These are phyloP conservation scores for Fusarium humuli DNA, from an alignment of 2,329 filamentous ascomycete genomes.

Conservation along the genomic window DNA sequence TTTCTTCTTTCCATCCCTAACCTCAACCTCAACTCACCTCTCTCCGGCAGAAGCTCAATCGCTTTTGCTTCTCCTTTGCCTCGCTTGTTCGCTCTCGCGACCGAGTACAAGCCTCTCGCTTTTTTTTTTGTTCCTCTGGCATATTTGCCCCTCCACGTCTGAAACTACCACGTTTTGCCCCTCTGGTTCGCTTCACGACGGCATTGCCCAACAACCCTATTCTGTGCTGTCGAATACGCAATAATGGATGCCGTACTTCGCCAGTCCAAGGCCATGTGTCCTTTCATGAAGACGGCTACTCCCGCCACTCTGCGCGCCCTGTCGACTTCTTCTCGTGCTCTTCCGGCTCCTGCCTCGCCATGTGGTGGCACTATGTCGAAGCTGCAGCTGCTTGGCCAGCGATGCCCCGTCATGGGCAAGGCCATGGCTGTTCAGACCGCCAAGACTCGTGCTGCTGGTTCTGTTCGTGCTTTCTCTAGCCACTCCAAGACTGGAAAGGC, in stretches of 20 bases:
- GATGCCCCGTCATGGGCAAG: slow-evolving; percentile 99
- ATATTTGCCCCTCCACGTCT: slow-evolving; percentile 33
- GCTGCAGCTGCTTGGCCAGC: slow-evolving; percentile 90
- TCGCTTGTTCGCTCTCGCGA: slow-evolving; percentile 31
- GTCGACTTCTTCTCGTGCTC: slow-evolving; percentile 73
- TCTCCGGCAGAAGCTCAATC: slow-evolving; percentile 22
- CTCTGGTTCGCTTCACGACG: slow-evolving; percentile 28
- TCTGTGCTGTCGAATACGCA: slow-evolving; percentile 31
- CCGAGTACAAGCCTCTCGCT: slow-evolving; percentile 28
- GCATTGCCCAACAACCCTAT: slow-evolving; percentile 16
- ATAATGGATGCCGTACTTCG: slow-evolving; percentile 92
- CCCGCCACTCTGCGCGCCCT: slow-evolving; percentile 91
- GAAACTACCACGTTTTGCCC: slow-evolving; percentile 26
- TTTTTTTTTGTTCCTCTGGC: slow-evolving; percentile 24
- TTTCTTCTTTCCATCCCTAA: not conserved
- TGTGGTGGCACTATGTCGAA: slow-evolving; percentile 97
- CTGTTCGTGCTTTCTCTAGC: slow-evolving; percentile 63
- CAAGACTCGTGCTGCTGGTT: slow-evolving; percentile 62
- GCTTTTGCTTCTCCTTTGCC: slow-evolving; percentile 25
- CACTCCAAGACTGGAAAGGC: slow-evolving; percentile 71
- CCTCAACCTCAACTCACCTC: not conserved
- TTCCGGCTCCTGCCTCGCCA: slow-evolving; percentile 62
- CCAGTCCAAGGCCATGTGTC: slow-evolving; percentile 96
- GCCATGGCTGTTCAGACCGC: slow-evolving; percentile 88
- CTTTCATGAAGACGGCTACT: slow-evolving; percentile 94